Evolutionary conservation across 2,329 filamentous ascomycete genomes (phyloP), one percentile per base, ranked within the genome.

Genomic region (Alternaria atra): DNA sequence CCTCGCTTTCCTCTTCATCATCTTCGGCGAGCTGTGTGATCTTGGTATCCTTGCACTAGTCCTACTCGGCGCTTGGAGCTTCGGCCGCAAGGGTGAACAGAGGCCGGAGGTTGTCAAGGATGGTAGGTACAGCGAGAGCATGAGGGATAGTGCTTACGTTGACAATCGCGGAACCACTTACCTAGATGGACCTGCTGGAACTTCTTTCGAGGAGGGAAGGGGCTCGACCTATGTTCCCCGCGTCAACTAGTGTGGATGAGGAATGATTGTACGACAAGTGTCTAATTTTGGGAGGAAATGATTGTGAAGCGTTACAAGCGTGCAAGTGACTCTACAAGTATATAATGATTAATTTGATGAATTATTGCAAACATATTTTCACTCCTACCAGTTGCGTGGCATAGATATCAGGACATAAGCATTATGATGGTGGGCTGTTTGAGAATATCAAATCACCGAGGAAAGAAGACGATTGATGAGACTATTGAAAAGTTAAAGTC

Each of bases 1-100:
- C 2, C 58, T 69, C 3, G 65, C 66, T 1, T 69, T 69, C 42
- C 35, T 69, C 17, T 69, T 69, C 64, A 69, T 69, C 55, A 66
- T 69, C 58, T 69, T 68, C 23, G 64, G 58, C 7, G 60, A 68
- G 53, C 35, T 68, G 3, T 54, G 57, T 27, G 55, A 68, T 15
- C 46, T 68, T 7, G 64, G 59, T 1, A 62, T 68, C 29, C 42
- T 68, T 2, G 61, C 58, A 0, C 20, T 68, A 15, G 53, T 68
- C 2, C 44, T 68, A 1, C 37, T 63, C 0, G 66, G 61, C 9
- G 66, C 62, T 8, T 63, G 60, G 62, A 51, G 62, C 44, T 68
- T 65, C n/a, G 61, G 64, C 27, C 64, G 61, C 30, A 65, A 63
- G n/a, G 54, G 48, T 1, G 43, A 55, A 3, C 44, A 40, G 4